Conservation (phyloP, 2,329 filamentous ascomycete genomes). For the Monosporascus sp. region DNA sequence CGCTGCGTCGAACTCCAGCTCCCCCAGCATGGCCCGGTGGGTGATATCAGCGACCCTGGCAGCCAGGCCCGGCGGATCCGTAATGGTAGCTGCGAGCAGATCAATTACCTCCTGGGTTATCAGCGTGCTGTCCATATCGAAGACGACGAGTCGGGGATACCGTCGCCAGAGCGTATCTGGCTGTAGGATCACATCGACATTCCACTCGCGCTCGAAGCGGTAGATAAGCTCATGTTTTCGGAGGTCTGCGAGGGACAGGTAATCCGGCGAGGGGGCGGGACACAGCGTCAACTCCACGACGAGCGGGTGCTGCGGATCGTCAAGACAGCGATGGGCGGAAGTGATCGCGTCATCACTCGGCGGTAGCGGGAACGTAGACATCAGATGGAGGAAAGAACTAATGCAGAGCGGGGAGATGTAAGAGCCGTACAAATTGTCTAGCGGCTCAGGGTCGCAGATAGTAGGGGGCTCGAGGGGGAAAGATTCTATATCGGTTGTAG, state of each 20-base stretch:
- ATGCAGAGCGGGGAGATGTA: constrained; percentile 62
- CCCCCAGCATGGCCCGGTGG: constrained; percentile 88
- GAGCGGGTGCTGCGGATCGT: constrained; percentile 52
- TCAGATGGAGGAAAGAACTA: constrained; percentile 61
- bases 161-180: constrained; percentile 67
- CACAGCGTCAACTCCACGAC: constrained; percentile 64
- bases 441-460: constrained; percentile 48
- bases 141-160: constrained; percentile 83
- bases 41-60: constrained; percentile 84
- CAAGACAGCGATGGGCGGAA: constrained; percentile 61
- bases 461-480: constrained; percentile 54
- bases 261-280: constrained; percentile 55
- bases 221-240: constrained; percentile 77
- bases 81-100: constrained; percentile 77
- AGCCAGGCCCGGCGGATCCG: constrained; percentile 64
- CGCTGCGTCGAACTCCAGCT: constrained; percentile 84
- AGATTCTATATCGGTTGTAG: constrained; percentile 51
- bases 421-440: constrained; percentile 61
- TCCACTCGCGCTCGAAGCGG: constrained; percentile 83
- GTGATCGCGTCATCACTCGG: constrained; percentile 46
- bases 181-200: constrained; percentile 78
- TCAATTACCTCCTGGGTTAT: constrained; percentile 98
- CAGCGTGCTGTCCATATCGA: constrained; percentile 98
- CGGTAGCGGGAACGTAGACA: constrained; percentile 56
- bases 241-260: constrained; percentile 63